Evolutionary conservation across 176 grass and related monocot genomes (phyloP).

Genomic region (Rhynchospora breviuscula): DNA sequence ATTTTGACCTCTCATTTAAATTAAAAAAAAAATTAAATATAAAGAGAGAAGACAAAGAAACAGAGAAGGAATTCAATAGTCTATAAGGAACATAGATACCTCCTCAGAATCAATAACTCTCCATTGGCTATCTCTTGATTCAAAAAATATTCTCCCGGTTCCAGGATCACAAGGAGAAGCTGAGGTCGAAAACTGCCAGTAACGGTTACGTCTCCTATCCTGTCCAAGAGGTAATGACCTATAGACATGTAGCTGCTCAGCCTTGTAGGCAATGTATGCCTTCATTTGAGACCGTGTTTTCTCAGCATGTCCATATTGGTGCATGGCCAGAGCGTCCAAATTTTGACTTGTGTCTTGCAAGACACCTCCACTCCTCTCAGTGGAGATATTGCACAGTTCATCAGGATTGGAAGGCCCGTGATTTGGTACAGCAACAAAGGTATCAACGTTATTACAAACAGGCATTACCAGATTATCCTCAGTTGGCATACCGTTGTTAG

Average conservation of each 20-base stretch:
- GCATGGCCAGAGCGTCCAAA: conserved; percentile 40
- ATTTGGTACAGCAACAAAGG: conserved; percentile 30
- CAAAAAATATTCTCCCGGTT: conserved; percentile 87
- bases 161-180: conserved; percentile 83
- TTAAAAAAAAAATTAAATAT: neutral
- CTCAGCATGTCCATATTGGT: conserved; percentile 74
- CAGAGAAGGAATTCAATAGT: neutral
- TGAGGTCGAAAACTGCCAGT: conserved; percentile 90
- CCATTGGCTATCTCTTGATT: conserved; percentile 77
- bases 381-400: conserved; percentile 32
- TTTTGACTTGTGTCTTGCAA: conserved; percentile 38
- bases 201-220: conserved; percentile 87
- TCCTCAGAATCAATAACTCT: conserved; percentile 78
- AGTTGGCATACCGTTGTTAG: conserved; percentile 25
- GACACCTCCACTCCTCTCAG: conserved; percentile 40
- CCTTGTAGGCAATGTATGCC: conserved; percentile 70
- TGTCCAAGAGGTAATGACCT: conserved; percentile 87
- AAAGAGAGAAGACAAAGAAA: neutral
- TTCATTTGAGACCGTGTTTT: conserved; percentile 85
- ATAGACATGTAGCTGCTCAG: conserved; percentile 82
- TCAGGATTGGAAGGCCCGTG: conserved; percentile 33
- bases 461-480: conserved; percentile 1
- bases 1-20: neutral
- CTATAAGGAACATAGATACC: conserved; percentile 41
- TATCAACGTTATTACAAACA: conserved; percentile 38